Evolutionary conservation across 2,329 filamentous ascomycete species (phyloP), one percentile per base, ranked within the genome.

Genomic region (Kalaharituber pfeilii): DNA sequence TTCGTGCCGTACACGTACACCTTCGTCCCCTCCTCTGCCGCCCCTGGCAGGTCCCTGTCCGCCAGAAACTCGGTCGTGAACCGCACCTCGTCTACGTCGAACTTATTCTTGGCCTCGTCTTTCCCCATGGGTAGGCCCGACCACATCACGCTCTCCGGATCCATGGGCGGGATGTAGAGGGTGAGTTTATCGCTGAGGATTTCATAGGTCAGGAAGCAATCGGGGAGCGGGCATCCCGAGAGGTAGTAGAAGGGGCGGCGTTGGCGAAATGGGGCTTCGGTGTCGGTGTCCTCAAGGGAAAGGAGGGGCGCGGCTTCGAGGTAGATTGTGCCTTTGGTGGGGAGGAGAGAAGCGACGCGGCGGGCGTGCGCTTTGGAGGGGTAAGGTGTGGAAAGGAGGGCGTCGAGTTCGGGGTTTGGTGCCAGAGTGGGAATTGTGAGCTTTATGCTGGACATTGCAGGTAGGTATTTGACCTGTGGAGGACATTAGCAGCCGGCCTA

Each of bases 231-330:
- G 65, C 81, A 93, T 62, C 91, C 91, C 24, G 86, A 89, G 45
- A 96, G 74, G 69, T 98, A 98, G 77, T 84, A 95, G 72, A 98
- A 98, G 68, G 80, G 85, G 53, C 91, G 82, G 59, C 88, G 84
- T 70, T 95, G 88, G 60, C 86, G 87, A 62, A 57, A 55, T 29
- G 55, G 51, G 27, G 53, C 51, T 55, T 27, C 53, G 57, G 36
- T 51, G 27, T 7, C 11, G 22, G 6, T 24, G 49, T 98, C 89
- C 70, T 96, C 89, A 49, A 85, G 77, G 68, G 94, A 73, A 66
- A 78, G 80, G 59, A 81, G 86, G 68, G 82, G 79, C 65, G 88
- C 84, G 53, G 81, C 84, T 72, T 96, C 89, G 47, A 96, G 75
- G 67, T 95, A 98, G 55, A 98, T 75, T 18, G 89, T 74, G 49